These are phyloP conservation scores for Mycena belliarum DNA, from an alignment of 768 basidiomycete species.

Conservation along the genomic window DNA sequence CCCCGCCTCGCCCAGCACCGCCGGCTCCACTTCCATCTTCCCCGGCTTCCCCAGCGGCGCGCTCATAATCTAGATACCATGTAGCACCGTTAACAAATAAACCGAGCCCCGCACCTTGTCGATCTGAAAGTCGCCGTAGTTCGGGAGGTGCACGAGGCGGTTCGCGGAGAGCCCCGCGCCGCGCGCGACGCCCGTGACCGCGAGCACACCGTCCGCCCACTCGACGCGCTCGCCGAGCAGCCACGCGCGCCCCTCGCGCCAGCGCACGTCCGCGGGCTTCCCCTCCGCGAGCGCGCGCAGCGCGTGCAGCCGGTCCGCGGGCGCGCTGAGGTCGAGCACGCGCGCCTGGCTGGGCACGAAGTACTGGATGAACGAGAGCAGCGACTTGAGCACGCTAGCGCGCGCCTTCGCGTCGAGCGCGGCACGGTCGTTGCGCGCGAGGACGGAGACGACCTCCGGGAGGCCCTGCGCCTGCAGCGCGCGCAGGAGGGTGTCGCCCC, in stretches of 20 bases:
- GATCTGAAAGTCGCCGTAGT: slow-evolving; percentile 86
- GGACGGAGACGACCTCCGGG: slow-evolving; percentile 77
- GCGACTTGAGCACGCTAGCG: slow-evolving; percentile 74
- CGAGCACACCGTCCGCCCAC: slow-evolving; percentile 63
- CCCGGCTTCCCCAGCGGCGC: slow-evolving; percentile 47
- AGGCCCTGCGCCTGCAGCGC: slow-evolving; percentile 90
- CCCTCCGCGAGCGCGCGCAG: slow-evolving; percentile 84
- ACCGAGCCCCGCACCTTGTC: slow-evolving; percentile 72
- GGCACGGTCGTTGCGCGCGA: slow-evolving; percentile 57
- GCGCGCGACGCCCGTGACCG: slow-evolving; percentile 83
- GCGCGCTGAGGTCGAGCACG: slow-evolving; percentile 68
- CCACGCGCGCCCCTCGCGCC: slow-evolving; percentile 81
- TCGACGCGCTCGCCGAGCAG: slow-evolving; percentile 65
- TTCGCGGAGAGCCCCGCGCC: slow-evolving; percentile 79
- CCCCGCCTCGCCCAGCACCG: slow-evolving; percentile 64
- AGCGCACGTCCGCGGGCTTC: slow-evolving; percentile 73
- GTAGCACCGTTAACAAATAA: too few species aligned
- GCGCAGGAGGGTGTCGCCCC: slow-evolving; percentile 87
- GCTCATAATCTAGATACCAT: slow-evolving; percentile 70
- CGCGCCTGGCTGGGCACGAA: slow-evolving; percentile 84
- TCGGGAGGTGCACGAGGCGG: slow-evolving; percentile 83
- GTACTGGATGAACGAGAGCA: slow-evolving; percentile 93
- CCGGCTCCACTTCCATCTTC: slow-evolving; percentile 71
- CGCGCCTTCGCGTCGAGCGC: slow-evolving; percentile 63
- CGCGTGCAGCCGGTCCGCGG: slow-evolving; percentile 70